phyloP scores from a whole-genome alignment of 2,329 filamentous ascomycete genomes.

The Apiospora arundinis region DNA sequence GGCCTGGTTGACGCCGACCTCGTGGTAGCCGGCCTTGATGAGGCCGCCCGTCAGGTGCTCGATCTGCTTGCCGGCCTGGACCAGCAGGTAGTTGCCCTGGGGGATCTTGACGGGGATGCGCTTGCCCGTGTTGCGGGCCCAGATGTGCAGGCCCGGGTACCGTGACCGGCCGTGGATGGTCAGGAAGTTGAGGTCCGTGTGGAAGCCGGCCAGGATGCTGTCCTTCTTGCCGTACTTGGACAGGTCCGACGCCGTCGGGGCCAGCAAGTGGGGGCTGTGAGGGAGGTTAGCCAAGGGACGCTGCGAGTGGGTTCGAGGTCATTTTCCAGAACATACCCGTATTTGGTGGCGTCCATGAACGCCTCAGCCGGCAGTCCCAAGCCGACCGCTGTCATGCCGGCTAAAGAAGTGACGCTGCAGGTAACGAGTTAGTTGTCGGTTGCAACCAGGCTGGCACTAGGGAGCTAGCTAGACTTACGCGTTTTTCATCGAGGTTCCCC shows the following conservation, averaged over 20 bases:
- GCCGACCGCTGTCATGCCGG: slow-evolving; percentile 64
- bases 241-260: slow-evolving; percentile 66
- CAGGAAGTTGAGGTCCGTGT: slow-evolving; percentile 69
- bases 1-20: slow-evolving; percentile 63
- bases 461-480: slow-evolving; percentile 50
- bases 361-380: slow-evolving; percentile 58
- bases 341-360: slow-evolving; percentile 61
- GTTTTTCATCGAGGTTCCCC: slow-evolving; percentile 66
- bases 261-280: slow-evolving; percentile 63
- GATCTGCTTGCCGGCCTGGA: slow-evolving; percentile 68
- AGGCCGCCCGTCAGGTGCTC: slow-evolving; percentile 67
- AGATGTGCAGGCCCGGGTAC: slow-evolving; percentile 67
- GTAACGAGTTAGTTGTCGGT: slow-evolving; percentile 9
- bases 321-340: slow-evolving; percentile 51
- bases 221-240: slow-evolving; percentile 57
- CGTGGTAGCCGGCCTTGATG: slow-evolving; percentile 67
- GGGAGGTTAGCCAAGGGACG: background rate
- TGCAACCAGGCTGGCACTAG: background rate
- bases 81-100: slow-evolving; percentile 61
- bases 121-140: slow-evolving; percentile 67
- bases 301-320: background rate
- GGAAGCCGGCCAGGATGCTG: slow-evolving; percentile 68
- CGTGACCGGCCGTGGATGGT: slow-evolving; percentile 69
- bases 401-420: slow-evolving; percentile 58
- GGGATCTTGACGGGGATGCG: slow-evolving; percentile 66